Evolutionary conservation across 2,329 filamentous ascomycete genomes (phyloP).

Genomic region (Cladophialophora yegresii): DNA sequence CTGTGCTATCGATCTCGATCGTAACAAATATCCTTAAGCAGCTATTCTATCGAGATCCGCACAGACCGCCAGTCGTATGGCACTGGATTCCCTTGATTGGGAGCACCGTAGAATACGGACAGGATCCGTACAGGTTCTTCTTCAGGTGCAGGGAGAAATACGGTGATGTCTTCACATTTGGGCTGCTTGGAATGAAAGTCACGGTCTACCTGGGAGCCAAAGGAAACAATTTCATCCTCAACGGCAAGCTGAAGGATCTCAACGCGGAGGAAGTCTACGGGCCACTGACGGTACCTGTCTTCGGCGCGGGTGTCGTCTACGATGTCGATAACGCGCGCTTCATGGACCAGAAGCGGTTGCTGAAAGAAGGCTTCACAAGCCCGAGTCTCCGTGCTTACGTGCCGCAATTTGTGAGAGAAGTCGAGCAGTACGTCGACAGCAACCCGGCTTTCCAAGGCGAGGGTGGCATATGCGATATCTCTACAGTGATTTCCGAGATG

Average conservation of each 20-base stretch:
- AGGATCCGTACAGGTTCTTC: conserved; percentile 71
- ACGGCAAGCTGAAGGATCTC: conserved; percentile 85
- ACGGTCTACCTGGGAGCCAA: conserved; percentile 80
- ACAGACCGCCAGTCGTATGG: conserved; percentile 60
- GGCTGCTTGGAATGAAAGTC: conserved; percentile 84
- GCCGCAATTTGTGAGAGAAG: conserved; percentile 73
- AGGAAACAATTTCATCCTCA: conserved; percentile 89
- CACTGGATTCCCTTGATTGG: conserved; percentile 73
- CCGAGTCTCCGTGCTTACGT: conserved; percentile 71
- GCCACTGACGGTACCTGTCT: conserved; percentile 69
- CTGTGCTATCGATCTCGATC: conserved; percentile 19
- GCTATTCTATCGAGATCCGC: conserved; percentile 25
- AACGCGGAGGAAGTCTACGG: conserved; percentile 89
- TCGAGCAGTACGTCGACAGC: conserved; percentile 70
- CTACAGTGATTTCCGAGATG: conserved; percentile 76
- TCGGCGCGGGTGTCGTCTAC: conserved; percentile 84
- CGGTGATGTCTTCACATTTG: conserved; percentile 86
- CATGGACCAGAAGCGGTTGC: conserved; percentile 92
- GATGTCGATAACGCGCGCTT: conserved; percentile 88
- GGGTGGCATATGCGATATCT: conserved; percentile 70
- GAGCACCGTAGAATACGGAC: conserved; percentile 90
- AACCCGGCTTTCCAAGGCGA: conserved; percentile 67
- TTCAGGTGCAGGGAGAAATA: conserved; percentile 72
- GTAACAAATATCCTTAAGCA: conserved; percentile 33
- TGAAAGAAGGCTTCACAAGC: conserved; percentile 65